These are phyloP conservation scores for Purpureocillium takamizusanense DNA, from an alignment of 2,329 filamentous ascomycete genomes.

Conservation along the genomic window DNA sequence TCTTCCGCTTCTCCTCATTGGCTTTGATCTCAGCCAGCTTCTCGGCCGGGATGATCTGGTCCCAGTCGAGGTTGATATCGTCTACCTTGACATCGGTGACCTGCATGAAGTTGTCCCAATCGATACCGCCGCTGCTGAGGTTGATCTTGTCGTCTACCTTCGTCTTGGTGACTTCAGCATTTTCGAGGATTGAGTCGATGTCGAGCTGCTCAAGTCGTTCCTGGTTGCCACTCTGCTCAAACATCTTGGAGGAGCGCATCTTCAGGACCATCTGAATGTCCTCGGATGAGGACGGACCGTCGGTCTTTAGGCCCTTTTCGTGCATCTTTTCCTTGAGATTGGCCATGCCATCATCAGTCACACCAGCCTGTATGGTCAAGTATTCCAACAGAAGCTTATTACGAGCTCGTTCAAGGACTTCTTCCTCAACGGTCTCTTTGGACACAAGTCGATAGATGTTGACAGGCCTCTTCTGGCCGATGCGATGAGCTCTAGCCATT, in stretches of 20 bases:
- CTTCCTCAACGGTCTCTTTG: conserved; percentile 97
- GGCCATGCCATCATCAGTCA: conserved; percentile 89
- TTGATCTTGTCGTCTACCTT: conserved; percentile 88
- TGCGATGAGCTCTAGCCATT: conserved; percentile 96
- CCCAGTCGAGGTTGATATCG: conserved; percentile 73
- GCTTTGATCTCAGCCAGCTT: conserved; percentile 83
- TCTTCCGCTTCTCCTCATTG: conserved; percentile 75
- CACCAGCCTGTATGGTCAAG: conserved; percentile 91
- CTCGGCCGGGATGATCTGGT: conserved; percentile 94
- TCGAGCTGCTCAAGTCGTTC: conserved; percentile 94
- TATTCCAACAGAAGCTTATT: conserved; percentile 98
- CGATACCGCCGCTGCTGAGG: conserved; percentile 77
- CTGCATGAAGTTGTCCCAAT: conserved; percentile 91
- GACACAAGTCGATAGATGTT: conserved; percentile 95
- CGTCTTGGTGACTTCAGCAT: conserved; percentile 94
- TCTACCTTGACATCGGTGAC: conserved; percentile 98
- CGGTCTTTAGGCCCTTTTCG: conserved; percentile 64
- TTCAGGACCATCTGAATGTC: conserved; percentile 96
- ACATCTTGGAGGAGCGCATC: conserved; percentile 97
- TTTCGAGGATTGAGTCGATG: conserved; percentile 93
- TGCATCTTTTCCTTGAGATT: conserved; percentile 66
- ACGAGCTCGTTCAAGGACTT: conserved; percentile 88
- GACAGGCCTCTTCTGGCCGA: conserved; percentile 91
- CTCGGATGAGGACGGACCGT: conserved; percentile 82
- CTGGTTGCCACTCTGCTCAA: conserved; percentile 94